Evolutionary conservation across 75 land plant genomes (phyloP), one percentile per base, ranked within the genome.

Genomic region (Cupressus sempervirens): DNA sequence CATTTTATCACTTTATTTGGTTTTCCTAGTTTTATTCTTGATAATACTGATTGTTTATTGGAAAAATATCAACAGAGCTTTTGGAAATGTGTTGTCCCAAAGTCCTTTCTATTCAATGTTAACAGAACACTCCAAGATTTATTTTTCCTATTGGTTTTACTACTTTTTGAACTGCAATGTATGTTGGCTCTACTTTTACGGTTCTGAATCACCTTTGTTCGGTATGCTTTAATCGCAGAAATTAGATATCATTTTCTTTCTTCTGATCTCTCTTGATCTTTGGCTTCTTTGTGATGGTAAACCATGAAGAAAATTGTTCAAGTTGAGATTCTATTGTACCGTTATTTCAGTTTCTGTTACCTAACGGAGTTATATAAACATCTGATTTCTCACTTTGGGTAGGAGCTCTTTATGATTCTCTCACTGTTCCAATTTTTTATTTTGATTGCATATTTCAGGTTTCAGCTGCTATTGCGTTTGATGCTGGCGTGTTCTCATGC

Each of bases 381-480:
- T 38, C 80, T 20, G 23, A 76, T 14, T 7, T n/a, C 20, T 79
- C 81, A 45, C 41, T n/a, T 80, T 84, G 43, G 82, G 11, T 84
- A 14, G 43, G 7, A 36, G 34, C 34, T 75, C 84, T 83, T 35
- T 3, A 58, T 18, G 35, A 32, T 72, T 34, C 5, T 16, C 83
- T 18, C 30, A 3, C 26, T 1, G 10, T 11, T 9, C 38, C 46
- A 40, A 2, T 7, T 77, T 18, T 77, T 41, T 41, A 43, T 20
- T 41, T 23, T 26, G 12, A 79, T 79, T 29, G 30, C 13, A 15
- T n/a, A 82, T 68, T 87, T 43, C 86, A 95, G 97, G 91, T 94
- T 86, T 91, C 95, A 30, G 95, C 92, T 84, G 48, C 68, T 76
- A 76, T 93, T 87, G 91, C 91, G 15, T 95, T 93, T 82, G 87